A percentile compares a stretch with the other conserved stretches of the same genome.
Conservation (phyloP, 345 rosid genomes). For the Salix viminalis region DNA sequence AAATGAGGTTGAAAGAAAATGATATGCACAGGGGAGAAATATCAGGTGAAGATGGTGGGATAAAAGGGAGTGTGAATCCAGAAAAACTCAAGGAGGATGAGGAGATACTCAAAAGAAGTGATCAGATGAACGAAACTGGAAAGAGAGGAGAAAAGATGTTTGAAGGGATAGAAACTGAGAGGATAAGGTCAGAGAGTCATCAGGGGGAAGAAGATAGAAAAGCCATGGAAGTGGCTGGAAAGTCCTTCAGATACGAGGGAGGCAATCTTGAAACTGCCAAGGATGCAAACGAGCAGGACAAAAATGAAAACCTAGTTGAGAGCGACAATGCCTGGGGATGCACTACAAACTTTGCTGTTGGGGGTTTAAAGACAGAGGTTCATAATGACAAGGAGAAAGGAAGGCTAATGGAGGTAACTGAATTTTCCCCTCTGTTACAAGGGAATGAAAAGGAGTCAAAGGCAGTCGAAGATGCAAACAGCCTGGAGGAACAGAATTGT, state of each 20-base stretch:
- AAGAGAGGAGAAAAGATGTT: not conserved
- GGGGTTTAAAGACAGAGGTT: conserved; percentile 18
- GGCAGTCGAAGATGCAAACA: conserved; percentile 34
- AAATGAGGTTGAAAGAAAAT: conserved; percentile 17
- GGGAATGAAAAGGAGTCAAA: conserved; percentile 37
- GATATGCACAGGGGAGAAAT: conserved; percentile 10
- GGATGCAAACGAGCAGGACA: conserved; percentile 21
- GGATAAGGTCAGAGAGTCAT: conserved; percentile 27
- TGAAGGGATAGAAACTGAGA: conserved; percentile 16
- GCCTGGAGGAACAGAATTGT: conserved; percentile 32
- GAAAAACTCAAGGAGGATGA: conserved; percentile 18
- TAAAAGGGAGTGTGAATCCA: conserved; percentile 7
- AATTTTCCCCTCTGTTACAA: conserved; percentile 27
- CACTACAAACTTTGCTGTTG: conserved; percentile 22
- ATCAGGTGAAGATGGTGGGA: conserved; percentile 9
- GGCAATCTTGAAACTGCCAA: conserved; percentile 21
- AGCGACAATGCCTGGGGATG: conserved; percentile 22
- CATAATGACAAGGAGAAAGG: conserved; percentile 25
- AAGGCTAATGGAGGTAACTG: conserved; percentile 23
- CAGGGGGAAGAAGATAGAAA: conserved; percentile 30
- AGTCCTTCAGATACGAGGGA: conserved; percentile 18
- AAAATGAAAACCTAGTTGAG: conserved; percentile 15
- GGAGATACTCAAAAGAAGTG: conserved; percentile 5
- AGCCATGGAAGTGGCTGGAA: conserved; percentile 19
- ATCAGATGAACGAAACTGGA: conserved; percentile 12